These are phyloP conservation scores for Balansia obtecta DNA, from an alignment of 2,329 filamentous ascomycete species.

Conservation along the genomic window DNA sequence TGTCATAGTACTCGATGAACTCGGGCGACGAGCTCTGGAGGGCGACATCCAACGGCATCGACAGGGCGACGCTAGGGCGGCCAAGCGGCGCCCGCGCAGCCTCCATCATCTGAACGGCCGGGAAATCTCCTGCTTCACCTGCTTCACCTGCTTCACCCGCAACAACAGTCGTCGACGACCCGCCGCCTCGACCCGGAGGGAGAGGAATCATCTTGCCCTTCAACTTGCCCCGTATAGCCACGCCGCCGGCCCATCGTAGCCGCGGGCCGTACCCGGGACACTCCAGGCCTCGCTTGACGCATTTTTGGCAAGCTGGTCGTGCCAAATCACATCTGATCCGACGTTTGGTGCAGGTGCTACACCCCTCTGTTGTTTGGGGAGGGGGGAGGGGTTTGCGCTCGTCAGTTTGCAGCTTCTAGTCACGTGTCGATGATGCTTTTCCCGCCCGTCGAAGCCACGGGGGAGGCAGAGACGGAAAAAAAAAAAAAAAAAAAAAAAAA, in stretches of 20 bases:
- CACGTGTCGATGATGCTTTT: no score
- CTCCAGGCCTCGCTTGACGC: conserved; percentile 15
- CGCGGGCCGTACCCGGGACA: conserved; percentile 16
- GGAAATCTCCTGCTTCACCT: no score
- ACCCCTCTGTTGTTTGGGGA: conserved; percentile 13
- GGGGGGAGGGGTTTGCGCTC: no score
- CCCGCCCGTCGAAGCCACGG: no score
- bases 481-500: no score
- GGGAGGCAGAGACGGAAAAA: no score
- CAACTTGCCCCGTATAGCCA: conserved; percentile 15
- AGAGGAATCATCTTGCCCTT: conserved; percentile 12
- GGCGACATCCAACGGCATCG: conserved; percentile 7
- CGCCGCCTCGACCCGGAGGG: background rate
- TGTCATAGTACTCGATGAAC: conserved; percentile 18
- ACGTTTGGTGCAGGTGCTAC: conserved; percentile 16
- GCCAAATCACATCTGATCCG: conserved; percentile 18
- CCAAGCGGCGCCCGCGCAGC: background rate
- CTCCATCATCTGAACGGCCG: no score
- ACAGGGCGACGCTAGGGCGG: background rate
- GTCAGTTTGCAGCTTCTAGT: background rate
- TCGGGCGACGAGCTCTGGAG: conserved; percentile 10
- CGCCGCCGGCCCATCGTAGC: conserved; percentile 18
- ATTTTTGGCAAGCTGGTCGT: conserved; percentile 16
- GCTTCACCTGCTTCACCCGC: background rate
- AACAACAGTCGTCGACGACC: background rate